Evolutionary conservation across 805 yeast species (phyloP), one percentile per base, ranked within the genome.

Genomic region (Torulaspora maleeae): DNA sequence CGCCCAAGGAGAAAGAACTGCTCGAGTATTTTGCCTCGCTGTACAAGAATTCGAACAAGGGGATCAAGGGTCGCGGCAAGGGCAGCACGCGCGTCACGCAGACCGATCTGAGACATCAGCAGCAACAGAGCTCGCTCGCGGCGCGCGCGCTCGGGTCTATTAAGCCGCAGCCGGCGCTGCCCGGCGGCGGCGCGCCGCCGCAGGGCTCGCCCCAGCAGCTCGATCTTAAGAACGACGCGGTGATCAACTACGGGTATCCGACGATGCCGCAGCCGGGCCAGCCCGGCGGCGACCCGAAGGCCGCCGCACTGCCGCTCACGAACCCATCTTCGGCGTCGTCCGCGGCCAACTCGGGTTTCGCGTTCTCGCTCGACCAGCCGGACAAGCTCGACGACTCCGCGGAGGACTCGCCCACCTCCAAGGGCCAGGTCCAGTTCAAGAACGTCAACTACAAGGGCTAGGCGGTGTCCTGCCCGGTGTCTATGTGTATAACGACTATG

Each of bases 41-140:
- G 46, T 90, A 91, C 69, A 87, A 87, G 64, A 88, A 90, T 63
- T 79, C 93, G 36, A 90, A 90, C 60, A 79, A 87, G 58, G 97
- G 97, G 15, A 90, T 90, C 50, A 81, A 86, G 55, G 97, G 97
- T 22, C 77, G 97, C 48, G 97, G 97, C 4, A 86, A 79, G 56
- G 60, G 59, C 2, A 49, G 54, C 19, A 49, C 59, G 15, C 49
- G 49, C 15, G 47, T 55, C 5, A 36, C 49, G 16, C 59, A 53
- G 24, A 43, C 47, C 19, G 42, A 44, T 16, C 15, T 44, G 10
- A 47, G 49, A 17, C 38, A 38, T 15, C 50, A 32, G 19, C 44
- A 37, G 12, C 45, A 10, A 19, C 32, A 30, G 12, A 47, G 47
- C 13, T 15, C 49, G 10, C 45, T 49, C 15, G 50, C 48, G 2